Conservation (phyloP, 73 alveolate species). For the Tetrahymena malaccensis region DNA sequence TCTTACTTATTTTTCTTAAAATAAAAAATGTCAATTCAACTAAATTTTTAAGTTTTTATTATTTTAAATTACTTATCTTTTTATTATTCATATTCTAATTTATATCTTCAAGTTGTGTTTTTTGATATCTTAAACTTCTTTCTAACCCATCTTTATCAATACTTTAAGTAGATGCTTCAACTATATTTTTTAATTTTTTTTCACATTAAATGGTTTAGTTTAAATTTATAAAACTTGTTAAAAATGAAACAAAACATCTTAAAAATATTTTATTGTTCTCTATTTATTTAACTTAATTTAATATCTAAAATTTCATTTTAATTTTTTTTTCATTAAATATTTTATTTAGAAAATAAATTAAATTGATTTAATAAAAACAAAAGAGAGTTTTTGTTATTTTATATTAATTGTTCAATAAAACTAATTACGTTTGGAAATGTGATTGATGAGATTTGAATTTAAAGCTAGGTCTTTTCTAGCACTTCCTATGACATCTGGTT, state of each 20-base stretch:
- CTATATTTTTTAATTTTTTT: neutral
- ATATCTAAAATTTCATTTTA: too few relatives aligned
- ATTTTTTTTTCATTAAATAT: too few relatives aligned
- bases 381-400: too few relatives aligned
- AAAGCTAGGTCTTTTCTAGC: neutral
- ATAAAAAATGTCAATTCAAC: neutral
- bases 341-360: too few relatives aligned
- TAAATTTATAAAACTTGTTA: too few relatives aligned
- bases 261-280: too few relatives aligned
- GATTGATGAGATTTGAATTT: neutral
- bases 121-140: neutral
- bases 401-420: too few relatives aligned
- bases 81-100: neutral
- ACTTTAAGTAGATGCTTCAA: neutral
- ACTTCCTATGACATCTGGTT: neutral
- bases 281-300: too few relatives aligned
- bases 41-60: too few relatives aligned
- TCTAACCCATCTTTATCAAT: neutral
- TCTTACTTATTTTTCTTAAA: neutral
- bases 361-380: too few relatives aligned
- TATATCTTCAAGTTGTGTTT: neutral
- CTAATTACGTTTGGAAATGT: neutral
- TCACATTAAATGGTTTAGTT: too few relatives aligned
- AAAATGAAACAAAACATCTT: too few relatives aligned
- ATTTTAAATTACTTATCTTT: neutral